Base-by-base conservation (phyloP, 441 rosid species). In the Cnidoscolus chayamansa region DNA sequence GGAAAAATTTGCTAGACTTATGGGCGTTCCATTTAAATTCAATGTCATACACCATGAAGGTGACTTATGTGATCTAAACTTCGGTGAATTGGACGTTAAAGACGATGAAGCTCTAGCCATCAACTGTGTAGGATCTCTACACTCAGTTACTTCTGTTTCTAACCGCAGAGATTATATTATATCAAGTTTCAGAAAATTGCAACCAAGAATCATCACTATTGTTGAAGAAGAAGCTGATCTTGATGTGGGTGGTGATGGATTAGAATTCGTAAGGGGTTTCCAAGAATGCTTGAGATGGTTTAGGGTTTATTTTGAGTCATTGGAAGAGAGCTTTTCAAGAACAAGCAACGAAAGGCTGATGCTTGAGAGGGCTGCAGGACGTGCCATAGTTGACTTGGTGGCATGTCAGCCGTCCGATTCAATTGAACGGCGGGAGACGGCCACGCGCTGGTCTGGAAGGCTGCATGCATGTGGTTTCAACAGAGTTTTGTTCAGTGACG, bases 211-310 rank as follows among this genome's bases (percentile, higher is more conserved):
- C 56, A 76, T 94, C 75, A 94, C 97, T 0, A 67, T 94, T 0
- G 90, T 90, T 0, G 98, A 94, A 83, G 98, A 94, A 78, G 98
- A 94, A 79, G 94, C 92, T 3, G 97, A 94, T 80, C 89, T 94
- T 20, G 87, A 87, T 30, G 81, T 86, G 51, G 92, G 92, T 2
- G 55, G 53, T 15, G 90, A 83, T 17, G 96, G 87, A 67, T 17
- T 77, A 1, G 98, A 90, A 10, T 92, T 94, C 43, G 84, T 90
- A 7, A 84, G 72, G 37, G 88, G 91, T 15, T 92, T 92, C 64
- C 82, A 81, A 62, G 98, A 94, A 63, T 84, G 91, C 75, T 72
- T 94, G 15, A 76, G 91, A 16, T 94, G 93, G 90, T 94, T 88
- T 88, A 88, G 96, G 97, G 93, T 90, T 85, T 94, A 89, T 65